Percentiles rank a stretch among this genome's conserved stretches.
Conservation (phyloP, 768 basidiomycete genomes). For the Pulveroboletus sp. region DNA sequence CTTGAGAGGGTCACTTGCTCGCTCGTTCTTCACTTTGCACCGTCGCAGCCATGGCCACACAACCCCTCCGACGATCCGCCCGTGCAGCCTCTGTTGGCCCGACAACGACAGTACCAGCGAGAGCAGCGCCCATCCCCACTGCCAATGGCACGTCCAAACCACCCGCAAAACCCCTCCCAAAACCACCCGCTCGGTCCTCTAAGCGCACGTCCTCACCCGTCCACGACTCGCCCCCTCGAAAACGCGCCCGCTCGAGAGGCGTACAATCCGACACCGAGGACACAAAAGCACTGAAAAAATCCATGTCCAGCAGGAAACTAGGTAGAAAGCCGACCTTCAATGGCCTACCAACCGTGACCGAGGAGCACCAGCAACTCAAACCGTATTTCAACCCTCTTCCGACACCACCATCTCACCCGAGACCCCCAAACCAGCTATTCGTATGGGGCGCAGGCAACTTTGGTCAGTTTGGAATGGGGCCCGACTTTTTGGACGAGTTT, state of each 20-base stretch:
- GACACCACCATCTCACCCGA: constrained; percentile 47
- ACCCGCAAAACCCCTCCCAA: constrained; percentile 26
- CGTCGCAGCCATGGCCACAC: constrained; percentile 25
- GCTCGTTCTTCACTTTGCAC: background rate
- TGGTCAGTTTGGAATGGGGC: constrained; percentile 93
- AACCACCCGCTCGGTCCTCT: constrained; percentile 22
- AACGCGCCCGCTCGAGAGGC: constrained; percentile 42
- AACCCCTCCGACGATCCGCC: constrained; percentile 50
- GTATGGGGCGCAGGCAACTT: constrained; percentile 93
- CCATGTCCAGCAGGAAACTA: constrained; percentile 24
- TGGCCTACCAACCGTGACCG: constrained; percentile 28
- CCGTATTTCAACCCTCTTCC: constrained; percentile 71
- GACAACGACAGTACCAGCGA: constrained; percentile 19
- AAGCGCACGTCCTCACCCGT: constrained; percentile 54
- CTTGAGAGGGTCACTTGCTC: background rate
- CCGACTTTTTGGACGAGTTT: constrained; percentile 66
- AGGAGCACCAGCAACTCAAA: constrained; percentile 40
- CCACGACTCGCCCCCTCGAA: constrained; percentile 43
- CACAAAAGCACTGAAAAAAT: constrained; percentile 29
- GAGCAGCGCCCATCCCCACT: constrained; percentile 32
- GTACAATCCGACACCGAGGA: constrained; percentile 44
- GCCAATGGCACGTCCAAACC: constrained; percentile 27
- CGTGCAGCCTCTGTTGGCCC: constrained; percentile 49
- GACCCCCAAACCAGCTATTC: constrained; percentile 74
- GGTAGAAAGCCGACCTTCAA: constrained; percentile 30